Evolutionary conservation across 495 filamentous ascomycete species (phyloP), one percentile per base, ranked within the genome.

Genomic region (Hyaloscypha finlandica): DNA sequence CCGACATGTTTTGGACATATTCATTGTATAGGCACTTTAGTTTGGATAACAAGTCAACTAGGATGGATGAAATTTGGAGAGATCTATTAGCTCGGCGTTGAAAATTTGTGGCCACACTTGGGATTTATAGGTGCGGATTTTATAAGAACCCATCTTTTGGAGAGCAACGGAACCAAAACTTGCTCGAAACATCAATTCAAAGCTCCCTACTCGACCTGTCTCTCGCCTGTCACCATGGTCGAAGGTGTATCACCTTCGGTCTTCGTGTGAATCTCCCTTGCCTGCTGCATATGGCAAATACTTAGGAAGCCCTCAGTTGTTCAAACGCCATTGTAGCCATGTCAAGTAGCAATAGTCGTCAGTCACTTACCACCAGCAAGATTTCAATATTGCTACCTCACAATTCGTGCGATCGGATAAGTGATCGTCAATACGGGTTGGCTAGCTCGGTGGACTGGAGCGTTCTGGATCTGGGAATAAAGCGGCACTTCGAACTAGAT

Each of bases 11-110:
- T 48, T 48, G 42, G 42, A 48, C 42, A 37, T 48, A 48, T 48
- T 48, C 42, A 11, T 48, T 48, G 42, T 48, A 48, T 16, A 48
- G 16, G 42, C 42, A 48, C 4, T 48, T 48, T 48, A 14, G 9
- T 48, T 19, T 48, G 42, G 42, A 19, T 48, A 19, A 11, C 42
- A 19, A 48, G 42, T 4, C 16, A 19, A 48, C 42, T 48, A 19
- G 8, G 42, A 19, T 0, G 9, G 42, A 48, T 48, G 42, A 6
- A 12, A 12, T 19, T 48, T 48, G 8, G 16, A 48, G 16, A 56
- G 53, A 52, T 66, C 22, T 58, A 58, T n/a, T 57, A 58, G 39
- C 37, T 8, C 1, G 51, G 33, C 53, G 53, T 58, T 37, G 20
- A 58, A 48, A 48, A 48, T 48, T 48, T 48, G 42, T 48, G 42